Evolutionary conservation across 1,284 basidiomycete species (phyloP), one percentile per base, ranked within the genome.

Genomic region (Moesziomyces parantarcticus): DNA sequence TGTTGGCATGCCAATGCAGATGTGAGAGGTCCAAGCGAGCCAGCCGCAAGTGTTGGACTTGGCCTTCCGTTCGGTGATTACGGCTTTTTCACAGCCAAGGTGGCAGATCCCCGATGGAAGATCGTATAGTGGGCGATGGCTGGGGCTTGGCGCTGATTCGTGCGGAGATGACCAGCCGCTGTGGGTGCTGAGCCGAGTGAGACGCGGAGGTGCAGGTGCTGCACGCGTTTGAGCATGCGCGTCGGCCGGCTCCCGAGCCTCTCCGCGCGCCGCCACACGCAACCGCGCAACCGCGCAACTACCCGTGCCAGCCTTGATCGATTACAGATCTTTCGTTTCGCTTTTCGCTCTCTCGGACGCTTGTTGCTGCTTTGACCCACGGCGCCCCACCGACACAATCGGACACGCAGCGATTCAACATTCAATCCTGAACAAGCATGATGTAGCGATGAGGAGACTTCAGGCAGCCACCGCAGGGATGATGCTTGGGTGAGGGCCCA

Each of bases 81-180:
- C 40, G 42, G 50, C 42, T 52, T 52, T 52, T 32, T 13, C 50
- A 44, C 50, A 29, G n/a, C 32, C 26, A 14, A 14, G 32, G 45
- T 34, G 3, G 26, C 5, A 10, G 11, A 32, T 32, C 29, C 29
- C 29, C 29, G 29, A 32, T 32, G 29, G 29, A 4, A 2, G 29
- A 13, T 13, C 1, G 29, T n/a, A n/a, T n/a, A n/a, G 13, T 32
- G 10, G 11, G 3, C 3, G 29, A 32, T 13, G 36, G 18, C 14
- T 18, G 11, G 18, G 36, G 41, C 39, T 41, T 23, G 22, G 34
- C 34, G 48, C 36, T 43, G 50, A 51, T 51, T 51, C 49, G 49
- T 26, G 49, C 49, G 49, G 49, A 41, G 36, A 50, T n/a, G 21
- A 21, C 23, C 20, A 23, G 20, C 50, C 29, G 29, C 29, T 32